phyloP scores from a whole-genome alignment of 2,329 filamentous ascomycete species.

The Sclerotinia subarctica region DNA sequence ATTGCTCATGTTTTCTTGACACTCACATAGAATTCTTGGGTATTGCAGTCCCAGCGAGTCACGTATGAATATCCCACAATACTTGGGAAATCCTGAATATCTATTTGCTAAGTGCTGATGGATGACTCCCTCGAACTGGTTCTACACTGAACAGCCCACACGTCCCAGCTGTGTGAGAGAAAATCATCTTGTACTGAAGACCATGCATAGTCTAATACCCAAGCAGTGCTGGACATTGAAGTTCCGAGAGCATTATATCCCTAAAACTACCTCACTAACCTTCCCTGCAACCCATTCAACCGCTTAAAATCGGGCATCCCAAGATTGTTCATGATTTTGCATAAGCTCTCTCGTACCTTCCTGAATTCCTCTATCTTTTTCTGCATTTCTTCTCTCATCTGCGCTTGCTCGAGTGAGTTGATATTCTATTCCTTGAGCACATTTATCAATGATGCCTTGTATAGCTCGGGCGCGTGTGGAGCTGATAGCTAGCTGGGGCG shows the following conservation, averaged over 20 bases:
- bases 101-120: too few relatives aligned
- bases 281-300: fast-evolving
- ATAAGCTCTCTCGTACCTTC: background rate
- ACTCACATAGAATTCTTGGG: too few relatives aligned
- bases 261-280: too few relatives aligned
- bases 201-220: background rate
- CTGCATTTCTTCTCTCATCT: background rate
- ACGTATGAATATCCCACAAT: too few relatives aligned
- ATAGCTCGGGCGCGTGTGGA: background rate
- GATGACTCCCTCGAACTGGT: too few relatives aligned
- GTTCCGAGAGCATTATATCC: too few relatives aligned
- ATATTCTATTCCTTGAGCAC: background rate
- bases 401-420: background rate
- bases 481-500: background rate
- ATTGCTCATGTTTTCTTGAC: too few relatives aligned
- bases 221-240: background rate
- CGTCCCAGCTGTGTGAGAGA: too few relatives aligned
- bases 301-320: background rate
- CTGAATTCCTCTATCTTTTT: background rate
- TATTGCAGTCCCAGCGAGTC: too few relatives aligned
- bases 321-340: background rate
- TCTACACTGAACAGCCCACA: too few relatives aligned
- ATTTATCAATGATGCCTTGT: background rate
- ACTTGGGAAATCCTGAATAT: too few relatives aligned
- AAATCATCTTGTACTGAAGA: background rate